A percentile compares a stretch with the other conserved stretches of the same genome.
phyloP scores from a whole-genome alignment of 2,329 filamentous ascomycete genomes.

The Massarina eburnea region DNA sequence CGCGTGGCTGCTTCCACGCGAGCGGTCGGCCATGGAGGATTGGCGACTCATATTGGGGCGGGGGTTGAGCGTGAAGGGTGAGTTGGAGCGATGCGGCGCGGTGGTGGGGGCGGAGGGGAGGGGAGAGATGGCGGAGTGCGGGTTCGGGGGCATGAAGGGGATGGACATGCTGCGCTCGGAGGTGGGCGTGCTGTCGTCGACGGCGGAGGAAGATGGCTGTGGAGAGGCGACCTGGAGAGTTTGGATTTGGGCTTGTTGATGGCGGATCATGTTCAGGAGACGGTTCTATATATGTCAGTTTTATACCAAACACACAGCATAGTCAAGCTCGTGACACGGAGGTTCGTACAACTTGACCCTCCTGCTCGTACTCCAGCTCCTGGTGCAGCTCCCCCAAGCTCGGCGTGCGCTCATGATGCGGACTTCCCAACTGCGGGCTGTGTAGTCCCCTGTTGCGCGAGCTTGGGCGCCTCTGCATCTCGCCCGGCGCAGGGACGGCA shows the following conservation, averaged over 20 bases:
- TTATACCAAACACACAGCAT: background rate
- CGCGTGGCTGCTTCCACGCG: conserved; percentile 41
- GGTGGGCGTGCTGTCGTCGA: conserved; percentile 56
- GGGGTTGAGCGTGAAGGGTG: conserved; percentile 27
- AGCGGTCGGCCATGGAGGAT: conserved; percentile 45
- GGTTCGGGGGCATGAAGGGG: conserved; percentile 25
- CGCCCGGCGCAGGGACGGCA: conserved; percentile 65
- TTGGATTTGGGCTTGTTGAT: conserved; percentile 71
- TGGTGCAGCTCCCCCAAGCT: conserved; percentile 78
- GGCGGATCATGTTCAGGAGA: conserved; percentile 73
- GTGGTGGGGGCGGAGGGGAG: conserved; percentile 53
- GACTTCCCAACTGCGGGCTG: conserved; percentile 49
- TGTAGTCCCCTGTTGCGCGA: conserved; percentile 23
- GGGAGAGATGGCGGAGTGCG: conserved; percentile 38
- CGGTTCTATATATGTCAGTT: conserved; percentile 69
- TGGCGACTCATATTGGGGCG: conserved; percentile 45
- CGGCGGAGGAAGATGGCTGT: conserved; percentile 47
- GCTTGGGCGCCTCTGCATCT: conserved; percentile 59
- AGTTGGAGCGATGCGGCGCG: conserved; percentile 48
- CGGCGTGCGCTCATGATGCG: conserved; percentile 66
- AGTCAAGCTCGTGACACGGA: background rate
- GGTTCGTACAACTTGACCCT: conserved; percentile 68
- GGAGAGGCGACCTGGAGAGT: conserved; percentile 52
- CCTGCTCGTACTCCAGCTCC: conserved; percentile 76
- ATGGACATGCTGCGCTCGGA: conserved; percentile 51